Conservation (phyloP, 176 grass and related monocot species). For the Alopecurus myosuroides region DNA sequence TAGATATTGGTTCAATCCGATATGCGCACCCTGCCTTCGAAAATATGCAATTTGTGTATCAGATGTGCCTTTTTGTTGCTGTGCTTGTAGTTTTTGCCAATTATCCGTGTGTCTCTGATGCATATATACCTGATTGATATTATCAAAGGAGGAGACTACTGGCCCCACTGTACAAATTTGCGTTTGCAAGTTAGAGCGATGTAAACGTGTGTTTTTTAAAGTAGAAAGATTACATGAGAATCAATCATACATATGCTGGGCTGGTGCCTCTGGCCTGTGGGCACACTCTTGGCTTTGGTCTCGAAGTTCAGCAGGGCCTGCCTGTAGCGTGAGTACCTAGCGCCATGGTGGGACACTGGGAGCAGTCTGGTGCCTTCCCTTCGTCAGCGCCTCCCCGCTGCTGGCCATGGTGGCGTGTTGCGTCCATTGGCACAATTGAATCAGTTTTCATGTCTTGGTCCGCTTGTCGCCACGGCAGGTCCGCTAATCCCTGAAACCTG, state of each 20-base stretch:
- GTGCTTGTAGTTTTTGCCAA: not conserved
- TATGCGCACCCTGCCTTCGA: not conserved
- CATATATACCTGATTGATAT: not conserved
- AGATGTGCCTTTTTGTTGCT: not conserved
- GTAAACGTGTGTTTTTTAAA: not conserved
- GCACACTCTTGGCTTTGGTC: too few relatives aligned
- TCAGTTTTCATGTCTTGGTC: too few relatives aligned
- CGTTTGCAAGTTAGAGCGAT: not conserved
- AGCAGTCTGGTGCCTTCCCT: not conserved
- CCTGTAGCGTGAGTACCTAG: not conserved
- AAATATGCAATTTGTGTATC: not conserved
- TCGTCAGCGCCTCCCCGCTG: not conserved
- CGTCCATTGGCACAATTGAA: too few relatives aligned
- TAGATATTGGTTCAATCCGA: not conserved
- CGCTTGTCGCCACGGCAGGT: too few relatives aligned
- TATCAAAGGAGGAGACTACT: not conserved
- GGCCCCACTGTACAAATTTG: not conserved
- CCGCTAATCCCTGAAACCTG: too few relatives aligned
- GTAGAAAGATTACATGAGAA: not conserved
- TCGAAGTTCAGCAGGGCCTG: too few relatives aligned
- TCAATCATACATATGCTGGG: not conserved
- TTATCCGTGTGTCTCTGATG: not conserved
- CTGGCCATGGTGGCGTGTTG: too few relatives aligned
- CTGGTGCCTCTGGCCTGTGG: not conserved
- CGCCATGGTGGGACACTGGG: too few relatives aligned